These are phyloP conservation scores for Neoboletus magnificus DNA, from an alignment of 768 basidiomycete genomes.

Conservation along the genomic window DNA sequence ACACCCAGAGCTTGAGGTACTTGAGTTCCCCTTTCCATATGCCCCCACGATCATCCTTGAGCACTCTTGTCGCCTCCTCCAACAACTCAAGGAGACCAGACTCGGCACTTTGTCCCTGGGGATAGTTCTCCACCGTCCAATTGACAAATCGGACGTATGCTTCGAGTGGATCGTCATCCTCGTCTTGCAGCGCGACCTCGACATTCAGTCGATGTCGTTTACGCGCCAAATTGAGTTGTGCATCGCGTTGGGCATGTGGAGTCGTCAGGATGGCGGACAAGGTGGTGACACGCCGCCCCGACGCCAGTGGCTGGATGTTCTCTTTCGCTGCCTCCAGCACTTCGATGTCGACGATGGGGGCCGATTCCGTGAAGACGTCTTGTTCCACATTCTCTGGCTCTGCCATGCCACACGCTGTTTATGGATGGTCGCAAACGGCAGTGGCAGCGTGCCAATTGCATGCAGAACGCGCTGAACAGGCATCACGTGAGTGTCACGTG, in stretches of 20 bases:
- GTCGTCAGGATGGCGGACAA: slow-evolving; percentile 72
- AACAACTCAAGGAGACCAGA: slow-evolving; percentile 89
- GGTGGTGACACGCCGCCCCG: slow-evolving; percentile 75
- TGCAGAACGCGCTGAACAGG: slow-evolving; percentile 14
- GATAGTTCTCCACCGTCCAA: slow-evolving; percentile 94
- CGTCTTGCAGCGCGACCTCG: slow-evolving; percentile 63
- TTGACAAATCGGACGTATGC: slow-evolving; percentile 82
- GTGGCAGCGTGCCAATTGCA: not conserved
- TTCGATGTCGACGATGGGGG: slow-evolving; percentile 71
- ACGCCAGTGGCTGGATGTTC: slow-evolving; percentile 79
- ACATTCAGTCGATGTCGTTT: slow-evolving; percentile 69
- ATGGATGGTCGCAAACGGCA: not conserved
- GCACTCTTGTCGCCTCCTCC: slow-evolving; percentile 84
- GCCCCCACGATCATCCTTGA: slow-evolving; percentile 73
- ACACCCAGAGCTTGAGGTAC: slow-evolving; percentile 91
- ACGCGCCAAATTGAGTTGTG: slow-evolving; percentile 61
- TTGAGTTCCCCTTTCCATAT: slow-evolving; percentile 76
- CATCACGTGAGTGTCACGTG: slow-evolving; percentile 23
- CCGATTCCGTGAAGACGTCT: slow-evolving; percentile 41
- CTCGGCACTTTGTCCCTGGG: slow-evolving; percentile 85
- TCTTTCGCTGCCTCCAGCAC: slow-evolving; percentile 82
- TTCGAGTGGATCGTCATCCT: slow-evolving; percentile 81
- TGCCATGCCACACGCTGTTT: slow-evolving; percentile 16
- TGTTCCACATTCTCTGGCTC: slow-evolving; percentile 31
- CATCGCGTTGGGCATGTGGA: slow-evolving; percentile 73